phyloP scores from a whole-genome alignment of 345 rosid genomes.

The Corymbia maculata region DNA sequence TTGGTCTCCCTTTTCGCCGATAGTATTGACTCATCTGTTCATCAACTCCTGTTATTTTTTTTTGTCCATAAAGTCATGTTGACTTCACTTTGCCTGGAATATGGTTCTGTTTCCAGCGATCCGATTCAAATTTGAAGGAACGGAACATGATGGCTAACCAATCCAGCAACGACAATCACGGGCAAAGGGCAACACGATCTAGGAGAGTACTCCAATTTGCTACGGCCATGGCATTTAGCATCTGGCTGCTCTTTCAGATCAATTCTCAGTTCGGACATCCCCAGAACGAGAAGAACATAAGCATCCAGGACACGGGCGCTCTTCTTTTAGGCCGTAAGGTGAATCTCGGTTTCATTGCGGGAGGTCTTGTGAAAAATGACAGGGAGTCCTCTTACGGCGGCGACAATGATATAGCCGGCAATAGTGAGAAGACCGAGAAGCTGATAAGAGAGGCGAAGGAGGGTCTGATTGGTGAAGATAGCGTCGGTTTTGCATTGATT shows the following conservation, averaged over 20 bases:
- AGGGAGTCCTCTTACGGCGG: neutral
- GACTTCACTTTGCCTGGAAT: neutral
- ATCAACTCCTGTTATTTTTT: neutral
- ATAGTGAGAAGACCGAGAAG: neutral
- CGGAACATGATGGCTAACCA: neutral
- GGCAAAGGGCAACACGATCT: neutral
- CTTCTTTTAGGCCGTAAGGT: neutral
- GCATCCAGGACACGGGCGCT: neutral
- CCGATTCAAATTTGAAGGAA: neutral
- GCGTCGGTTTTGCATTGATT: neutral
- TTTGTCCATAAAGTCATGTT: neutral
- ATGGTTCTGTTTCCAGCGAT: neutral
- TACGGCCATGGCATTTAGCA: neutral
- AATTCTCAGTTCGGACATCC: neutral
- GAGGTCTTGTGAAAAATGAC: neutral
- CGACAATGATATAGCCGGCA: neutral
- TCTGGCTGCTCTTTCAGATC: neutral
- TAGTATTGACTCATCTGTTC: neutral
- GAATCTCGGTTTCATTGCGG: neutral
- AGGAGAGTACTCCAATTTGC: neutral
- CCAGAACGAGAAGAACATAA: neutral
- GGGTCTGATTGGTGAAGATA: neutral
- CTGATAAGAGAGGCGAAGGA: neutral
- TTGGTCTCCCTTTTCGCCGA: neutral
- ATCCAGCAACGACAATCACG: neutral